Base-by-base conservation (phyloP, 257 asterid genomes). In the Solanum virginianum region DNA sequence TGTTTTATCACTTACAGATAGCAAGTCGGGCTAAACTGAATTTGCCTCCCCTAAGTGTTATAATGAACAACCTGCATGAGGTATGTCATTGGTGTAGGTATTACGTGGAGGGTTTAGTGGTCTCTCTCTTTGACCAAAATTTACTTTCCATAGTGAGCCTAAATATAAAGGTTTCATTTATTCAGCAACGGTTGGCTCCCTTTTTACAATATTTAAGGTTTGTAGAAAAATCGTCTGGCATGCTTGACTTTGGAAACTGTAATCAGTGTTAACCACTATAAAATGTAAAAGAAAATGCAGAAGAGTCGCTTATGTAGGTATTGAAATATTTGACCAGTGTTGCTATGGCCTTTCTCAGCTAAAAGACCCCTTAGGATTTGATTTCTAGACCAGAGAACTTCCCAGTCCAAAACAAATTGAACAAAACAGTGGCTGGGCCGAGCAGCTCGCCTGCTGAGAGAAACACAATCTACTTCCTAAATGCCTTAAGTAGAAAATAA, bases 21-120 rank as follows among this genome's bases (percentile, higher is more conserved):
- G 93, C 98, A 41, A 92, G 95, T 24, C 95, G 99, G 75, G 98
- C 94, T 15, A 96, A 93, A 91, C 87, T 93, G 45, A 91, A 94
- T 87, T 92, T 94, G 69, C 95, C 98, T 85, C 90, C 92, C 60
- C 86, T 92, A 51, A 86, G 81, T 72, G 47, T 86, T 29, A 65
- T 95, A 15, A 70, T 95, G 93, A 70, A 77, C 69, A 87, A 89
- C 84, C 88, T 96, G 84, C 95, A 80, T 60, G 68, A 93, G 98
- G 99, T 94, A 88, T 32, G 51, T 16, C 54, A 75, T 24, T 26
- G 53, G 26, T 53, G 26, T 79, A 53, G 17, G 83, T 79, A 18
- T 70, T 51, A 49, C 16, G 20, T 51, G 63, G 82, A 51, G 82
- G 10, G 24, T 9, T 77, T 77, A 51, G 45, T 77, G 62, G 26